These are phyloP conservation scores for Chenopodium formosanum DNA, from an alignment of 148 eudicot species.

Conservation along the genomic window DNA sequence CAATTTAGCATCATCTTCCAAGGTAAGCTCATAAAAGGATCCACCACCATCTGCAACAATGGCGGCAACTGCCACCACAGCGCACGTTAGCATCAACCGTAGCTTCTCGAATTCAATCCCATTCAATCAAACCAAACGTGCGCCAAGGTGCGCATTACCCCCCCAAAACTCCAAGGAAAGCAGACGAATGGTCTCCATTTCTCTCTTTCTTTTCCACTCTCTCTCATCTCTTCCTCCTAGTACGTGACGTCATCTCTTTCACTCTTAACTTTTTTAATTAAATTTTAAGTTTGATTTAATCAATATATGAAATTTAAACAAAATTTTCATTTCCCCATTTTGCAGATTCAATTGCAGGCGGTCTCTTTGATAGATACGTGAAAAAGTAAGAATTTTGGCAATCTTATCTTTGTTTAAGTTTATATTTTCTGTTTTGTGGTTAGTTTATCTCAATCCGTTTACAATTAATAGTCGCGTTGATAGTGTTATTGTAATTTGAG, in stretches of 20 bases:
- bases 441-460: background rate
- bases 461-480: too few relatives aligned
- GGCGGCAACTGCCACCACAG: constrained; percentile 22
- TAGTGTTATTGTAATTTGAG: too few relatives aligned
- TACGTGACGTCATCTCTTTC: background rate
- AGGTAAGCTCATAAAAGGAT: background rate
- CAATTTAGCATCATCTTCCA: too few relatives aligned
- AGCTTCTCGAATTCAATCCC: background rate
- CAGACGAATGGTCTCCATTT: constrained; percentile 47
- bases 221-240: constrained; percentile 25
- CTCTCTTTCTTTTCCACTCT: constrained; percentile 40
- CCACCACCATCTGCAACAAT: constrained; percentile 13
- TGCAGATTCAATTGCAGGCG: constrained; percentile 64
- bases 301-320: background rate
- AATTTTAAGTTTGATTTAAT: background rate
- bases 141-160: constrained; percentile 18
- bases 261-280: background rate
- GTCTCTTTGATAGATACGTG: constrained; percentile 62
- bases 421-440: background rate
- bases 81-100: constrained; percentile 11
- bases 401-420: background rate
- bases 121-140: background rate
- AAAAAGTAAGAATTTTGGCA: constrained; percentile 40
- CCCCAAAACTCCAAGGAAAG: constrained; percentile 25
- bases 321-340: background rate